Conservation (phyloP, 2,329 filamentous ascomycete species). For the Chaetomiaceae sp. region DNA sequence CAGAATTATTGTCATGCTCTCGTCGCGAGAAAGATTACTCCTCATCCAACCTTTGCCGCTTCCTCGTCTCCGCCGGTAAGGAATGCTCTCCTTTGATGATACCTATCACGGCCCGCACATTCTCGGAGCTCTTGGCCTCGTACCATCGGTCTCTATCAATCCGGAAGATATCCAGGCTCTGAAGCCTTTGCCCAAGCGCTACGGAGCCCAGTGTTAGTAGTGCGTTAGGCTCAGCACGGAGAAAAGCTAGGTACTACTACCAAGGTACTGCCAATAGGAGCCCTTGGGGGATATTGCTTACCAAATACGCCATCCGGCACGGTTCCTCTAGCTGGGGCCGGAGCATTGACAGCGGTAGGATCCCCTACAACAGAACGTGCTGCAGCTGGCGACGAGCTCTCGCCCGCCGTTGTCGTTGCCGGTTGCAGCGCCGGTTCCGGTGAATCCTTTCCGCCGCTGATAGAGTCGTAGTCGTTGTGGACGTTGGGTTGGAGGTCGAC, state of each 20-base stretch:
- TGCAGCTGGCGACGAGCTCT: neutral
- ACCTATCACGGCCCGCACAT: conserved; percentile 5
- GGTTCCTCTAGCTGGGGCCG: neutral
- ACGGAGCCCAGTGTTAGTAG: neutral
- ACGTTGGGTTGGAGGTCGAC: too few relatives aligned
- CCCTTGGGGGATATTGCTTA: neutral
- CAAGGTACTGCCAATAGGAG: too few relatives aligned
- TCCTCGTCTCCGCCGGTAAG: neutral
- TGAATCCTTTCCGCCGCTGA: too few relatives aligned
- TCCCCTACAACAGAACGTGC: neutral
- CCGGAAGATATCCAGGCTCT: neutral
- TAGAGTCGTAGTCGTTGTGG: too few relatives aligned
- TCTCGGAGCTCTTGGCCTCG: neutral
- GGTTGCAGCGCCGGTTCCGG: too few relatives aligned
- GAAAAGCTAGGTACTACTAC: too few relatives aligned
- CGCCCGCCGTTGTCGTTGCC: neutral
- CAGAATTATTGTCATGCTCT: too few relatives aligned
- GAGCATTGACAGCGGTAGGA: neutral
- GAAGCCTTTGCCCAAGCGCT: conserved; percentile 3
- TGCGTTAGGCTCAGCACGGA: too few relatives aligned
- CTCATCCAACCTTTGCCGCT: conserved; percentile 4
- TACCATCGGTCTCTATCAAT: conserved; percentile 3
- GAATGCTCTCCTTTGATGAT: neutral
- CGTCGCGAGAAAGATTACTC: too few relatives aligned
- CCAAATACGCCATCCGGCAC: neutral